Evolutionary conservation across 106 monocot species (phyloP).

Genomic region (Dendrobium officinale): DNA sequence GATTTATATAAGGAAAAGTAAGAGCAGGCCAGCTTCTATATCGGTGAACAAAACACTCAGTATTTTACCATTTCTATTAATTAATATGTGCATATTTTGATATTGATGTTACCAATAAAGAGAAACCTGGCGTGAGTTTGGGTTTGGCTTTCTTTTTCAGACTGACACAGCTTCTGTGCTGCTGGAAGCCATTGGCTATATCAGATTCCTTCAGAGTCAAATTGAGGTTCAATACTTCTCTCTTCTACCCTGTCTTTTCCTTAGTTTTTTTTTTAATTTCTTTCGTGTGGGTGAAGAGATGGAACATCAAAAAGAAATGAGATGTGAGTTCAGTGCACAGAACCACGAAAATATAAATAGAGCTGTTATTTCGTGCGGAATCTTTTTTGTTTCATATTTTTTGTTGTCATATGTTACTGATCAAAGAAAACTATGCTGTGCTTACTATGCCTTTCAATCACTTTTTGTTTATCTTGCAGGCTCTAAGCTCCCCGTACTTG

Average conservation of each 20-base stretch:
- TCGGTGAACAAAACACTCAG: background rate
- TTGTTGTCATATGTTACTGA: background rate
- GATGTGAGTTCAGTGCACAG: background rate
- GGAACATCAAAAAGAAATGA: background rate
- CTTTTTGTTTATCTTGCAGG: slow-evolving; percentile 17
- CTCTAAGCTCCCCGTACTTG: slow-evolving; percentile 50
- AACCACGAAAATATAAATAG: no score
- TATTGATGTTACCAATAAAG: background rate
- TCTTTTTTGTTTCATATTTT: background rate
- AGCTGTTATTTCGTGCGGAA: no score
- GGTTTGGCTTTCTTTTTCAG: slow-evolving; percentile 35
- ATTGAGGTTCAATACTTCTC: slow-evolving; percentile 50
- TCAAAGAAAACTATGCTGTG: background rate
- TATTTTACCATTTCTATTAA: background rate
- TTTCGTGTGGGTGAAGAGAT: background rate
- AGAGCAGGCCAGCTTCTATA: background rate
- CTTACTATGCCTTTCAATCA: background rate
- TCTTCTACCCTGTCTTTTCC: slow-evolving; percentile 11
- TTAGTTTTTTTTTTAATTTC: background rate
- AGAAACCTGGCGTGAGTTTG: slow-evolving; percentile 7
- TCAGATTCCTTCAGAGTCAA: slow-evolving; percentile 95
- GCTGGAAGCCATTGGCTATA: slow-evolving; percentile 90
- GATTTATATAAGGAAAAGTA: background rate
- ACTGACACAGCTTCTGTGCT: slow-evolving; percentile 98
- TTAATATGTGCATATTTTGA: background rate